Evolutionary conservation across 2,329 filamentous ascomycete species (phyloP), one percentile per base, ranked within the genome.

Genomic region (Tolypocladium capitatum): DNA sequence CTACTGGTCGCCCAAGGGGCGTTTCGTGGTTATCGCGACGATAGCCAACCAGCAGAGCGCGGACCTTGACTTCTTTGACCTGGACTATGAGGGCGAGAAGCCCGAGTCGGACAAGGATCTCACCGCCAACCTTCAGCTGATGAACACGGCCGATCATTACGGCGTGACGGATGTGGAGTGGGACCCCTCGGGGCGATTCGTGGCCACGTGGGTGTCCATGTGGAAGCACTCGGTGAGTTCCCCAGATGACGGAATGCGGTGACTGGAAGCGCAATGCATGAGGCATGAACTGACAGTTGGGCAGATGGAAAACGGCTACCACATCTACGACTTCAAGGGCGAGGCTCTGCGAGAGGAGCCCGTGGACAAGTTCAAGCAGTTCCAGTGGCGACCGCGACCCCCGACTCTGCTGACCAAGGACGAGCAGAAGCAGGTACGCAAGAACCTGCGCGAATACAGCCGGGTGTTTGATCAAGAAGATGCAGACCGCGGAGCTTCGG

Each of bases 241-340:
- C 8, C 21, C 24, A 4, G n/a, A 8, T 10, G 8, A 28, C 16
- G 9, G 16, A 24, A 9, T 18, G 16, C 9, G 32, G n/a, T 34
- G 16, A 16, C 30, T 30, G 28, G 9, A 2, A 14, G 16, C 13
- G 31, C 31, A n/a, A 28, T 6, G 13, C n/a, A 5, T 11, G 10
- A 7, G 8, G 38, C 24, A 18, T 18, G 16, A 49, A 46, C 53
- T 53, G 49, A 57, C 38, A 48, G 40, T 5, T 24, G 24, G 18
- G 32, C 62, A 95, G 87, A 95, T 97, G 88, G 92, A 98, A 75
- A 98, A 97, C 65, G 92, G 92, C 54, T 98, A 95, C 75, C 91
- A 97, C 67, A 73, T 98, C 52, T 97, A 96, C 77, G 90, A 94
- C 65, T 98, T 98, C 79, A 86, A 83, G 66, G 94, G 92, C 54